Percentiles rank a stretch among this genome's conserved stretches.
Conservation (phyloP, 352 stramenopile species). For the Phytophthora fragariae region DNA sequence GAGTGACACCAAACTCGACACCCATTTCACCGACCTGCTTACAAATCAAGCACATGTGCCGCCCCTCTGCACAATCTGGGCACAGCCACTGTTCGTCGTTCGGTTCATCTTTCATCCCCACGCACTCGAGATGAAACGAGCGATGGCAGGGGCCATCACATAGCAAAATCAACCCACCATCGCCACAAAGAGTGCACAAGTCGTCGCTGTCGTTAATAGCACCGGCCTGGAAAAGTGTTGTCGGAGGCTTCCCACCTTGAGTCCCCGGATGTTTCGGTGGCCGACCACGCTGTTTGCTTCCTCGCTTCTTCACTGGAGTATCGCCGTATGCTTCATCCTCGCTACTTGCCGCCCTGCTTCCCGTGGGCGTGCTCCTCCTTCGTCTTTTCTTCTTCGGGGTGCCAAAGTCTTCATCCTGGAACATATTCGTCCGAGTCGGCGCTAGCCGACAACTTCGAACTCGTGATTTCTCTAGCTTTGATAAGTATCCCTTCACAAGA, state of each 20-base stretch:
- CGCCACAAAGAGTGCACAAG: conserved; percentile 92
- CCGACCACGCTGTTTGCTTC: conserved; percentile 39
- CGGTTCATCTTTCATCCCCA: conserved; percentile 85
- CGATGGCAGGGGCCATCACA: conserved; percentile 94
- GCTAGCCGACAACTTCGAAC: conserved; percentile 78
- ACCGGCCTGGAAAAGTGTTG: conserved; percentile 52
- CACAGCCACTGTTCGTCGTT: conserved; percentile 92
- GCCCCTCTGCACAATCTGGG: conserved; percentile 87
- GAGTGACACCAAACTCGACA: conserved; percentile 89
- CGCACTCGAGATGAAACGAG: conserved; percentile 94
- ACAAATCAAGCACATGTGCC: conserved; percentile 94
- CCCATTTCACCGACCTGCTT: conserved; percentile 92
- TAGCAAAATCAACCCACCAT: conserved; percentile 91
- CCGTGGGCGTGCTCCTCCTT: conserved; percentile 46
- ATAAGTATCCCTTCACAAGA: conserved; percentile 76
- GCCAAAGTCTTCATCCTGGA: conserved; percentile 45
- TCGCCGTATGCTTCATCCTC: conserved; percentile 56
- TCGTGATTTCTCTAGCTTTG: conserved; percentile 84
- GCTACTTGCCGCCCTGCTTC: conserved; percentile 34
- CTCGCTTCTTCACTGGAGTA: conserved; percentile 39
- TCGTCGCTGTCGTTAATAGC: conserved; percentile 90
- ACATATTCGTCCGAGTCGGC: conserved; percentile 37
- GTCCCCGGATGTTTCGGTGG: conserved; percentile 44
- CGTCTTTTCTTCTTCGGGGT: conserved; percentile 56
- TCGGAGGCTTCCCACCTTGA: conserved; percentile 17